Base-by-base conservation (phyloP, 768 basidiomycete genomes). In the Boletales sp. region DNA sequence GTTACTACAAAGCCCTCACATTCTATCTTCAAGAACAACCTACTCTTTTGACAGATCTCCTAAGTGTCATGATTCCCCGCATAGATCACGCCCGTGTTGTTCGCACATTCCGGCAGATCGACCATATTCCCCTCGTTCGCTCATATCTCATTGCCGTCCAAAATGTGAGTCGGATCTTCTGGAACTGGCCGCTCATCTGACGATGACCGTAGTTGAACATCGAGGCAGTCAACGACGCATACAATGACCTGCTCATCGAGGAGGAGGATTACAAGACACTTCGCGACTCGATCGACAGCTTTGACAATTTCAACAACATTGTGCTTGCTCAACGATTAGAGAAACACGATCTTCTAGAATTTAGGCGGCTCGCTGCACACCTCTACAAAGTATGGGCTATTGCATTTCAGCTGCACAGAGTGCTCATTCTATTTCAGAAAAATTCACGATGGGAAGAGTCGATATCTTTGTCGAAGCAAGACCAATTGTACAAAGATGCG, bases 211-310 rank as follows among this genome's bases (percentile, higher is more conserved):
- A 95, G 86, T 79, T 95, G 64, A 97, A 99, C 69, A 82, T 98
- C 40, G 91, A 94, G 64, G 91, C 94, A 14, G 92, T 99, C 63
- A 99, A 99, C 63, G 94, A 97, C 57, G 94, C 95, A 8, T 97
- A 97, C 74, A 97, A 98, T 61, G 90, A 93, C 62, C 75, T 99
- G n/a, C 78, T 98, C 38, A 98, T 99, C 52, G 97, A 99, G 68
- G 97, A 99, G 68, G 97, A 99, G 71, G 95, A 99, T 66, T 92
- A 94, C 76, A 93, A 95, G 70, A 97, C 95, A 0, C 81, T 99
- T 8, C 89, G 95, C 9, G 97, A 97, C 68, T 94, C 92, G 10
- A 94, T 98, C 45, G 95, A 98, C 72, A 94, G 94, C 67, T 94
- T 97, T 64, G 94, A 97, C 71, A 97, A 97, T 71, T 99, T 97